Conservation (phyloP, 768 basidiomycete species). For the Tricholoma terreum region DNA sequence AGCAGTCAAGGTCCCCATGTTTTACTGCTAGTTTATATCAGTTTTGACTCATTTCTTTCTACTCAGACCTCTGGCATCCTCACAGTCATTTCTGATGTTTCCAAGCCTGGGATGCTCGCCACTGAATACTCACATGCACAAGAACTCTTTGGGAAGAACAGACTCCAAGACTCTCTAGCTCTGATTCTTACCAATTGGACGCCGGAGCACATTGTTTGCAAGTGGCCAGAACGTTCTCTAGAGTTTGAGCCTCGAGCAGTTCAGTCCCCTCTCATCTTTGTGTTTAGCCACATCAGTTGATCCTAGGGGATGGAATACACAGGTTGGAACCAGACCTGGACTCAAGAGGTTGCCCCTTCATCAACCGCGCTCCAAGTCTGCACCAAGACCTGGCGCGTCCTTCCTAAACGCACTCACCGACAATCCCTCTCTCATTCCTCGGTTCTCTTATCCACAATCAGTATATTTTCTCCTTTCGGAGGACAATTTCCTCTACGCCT, state of each 20-base stretch:
- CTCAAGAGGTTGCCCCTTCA: too few species aligned
- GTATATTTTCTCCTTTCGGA: neutral
- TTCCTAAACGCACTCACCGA: neutral
- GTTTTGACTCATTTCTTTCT: too few species aligned
- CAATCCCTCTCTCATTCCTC: neutral
- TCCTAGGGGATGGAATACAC: too few species aligned
- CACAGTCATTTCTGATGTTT: neutral
- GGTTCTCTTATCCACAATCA: neutral
- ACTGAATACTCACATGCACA: neutral
- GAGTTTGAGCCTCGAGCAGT: too few species aligned
- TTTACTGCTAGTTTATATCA: too few species aligned
- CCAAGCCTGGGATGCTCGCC: neutral
- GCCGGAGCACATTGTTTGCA: neutral
- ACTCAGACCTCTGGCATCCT: neutral
- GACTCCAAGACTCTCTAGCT: neutral
- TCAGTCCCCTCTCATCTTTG: too few species aligned
- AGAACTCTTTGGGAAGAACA: neutral
- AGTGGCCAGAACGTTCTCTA: too few species aligned
- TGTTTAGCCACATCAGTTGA: too few species aligned
- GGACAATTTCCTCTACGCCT: neutral
- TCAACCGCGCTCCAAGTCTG: too few species aligned
- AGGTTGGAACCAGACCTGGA: too few species aligned
- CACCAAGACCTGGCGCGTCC: neutral
- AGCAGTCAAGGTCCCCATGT: too few species aligned
- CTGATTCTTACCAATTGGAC: neutral